Base-by-base conservation (phyloP, 202 grass and related monocot species). In the Zizania palustris region DNA sequence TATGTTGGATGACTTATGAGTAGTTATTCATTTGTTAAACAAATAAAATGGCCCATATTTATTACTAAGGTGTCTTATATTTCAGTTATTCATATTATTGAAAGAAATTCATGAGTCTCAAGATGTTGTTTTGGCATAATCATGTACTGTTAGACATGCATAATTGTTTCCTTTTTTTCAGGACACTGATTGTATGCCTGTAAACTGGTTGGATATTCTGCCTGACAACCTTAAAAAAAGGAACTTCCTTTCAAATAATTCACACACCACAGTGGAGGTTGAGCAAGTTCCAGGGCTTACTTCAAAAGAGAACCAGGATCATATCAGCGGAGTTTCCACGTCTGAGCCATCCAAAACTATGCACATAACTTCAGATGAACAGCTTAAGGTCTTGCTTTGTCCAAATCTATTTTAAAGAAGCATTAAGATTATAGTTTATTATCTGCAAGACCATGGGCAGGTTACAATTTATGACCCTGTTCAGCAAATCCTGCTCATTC, bases 141-240 rank as follows among this genome's bases (percentile, higher is more conserved):
- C 44, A 45, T 75, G 42, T 60, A 60, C 57, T 34, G 51, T 21
- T 45, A 48, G 75, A 71, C 36, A 44, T 56, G 54, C 50, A 78
- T 73, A 81, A 73, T 35, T 72, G 44, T 51, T 45, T 70, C 7
- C 69, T 61, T 58, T 16, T 80, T 82, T 92, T 81, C 76, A 92
- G 90, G 90, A 92, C 74, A 89, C 81, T 81, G 86, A 92, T 75
- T 86, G 90, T 56, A 92, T 92, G 90, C 86, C 90, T 71, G 39
- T 84, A 53, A 82, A 81, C 79, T 83, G 71, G 72, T 73, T 2
- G 61, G 67, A 77, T 66, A 88, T 86, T 77, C 67, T 75, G 58
- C 83, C 86, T 61, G 80, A 83, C 0, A 36, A 84, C 55, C 73
- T 80, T 69, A 80, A 62, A 82, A 84, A 61, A 37, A 76, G 68